These are phyloP conservation scores for Arthrobotrys pseudoclavata DNA, from an alignment of 2,329 filamentous ascomycete genomes.

Conservation along the genomic window DNA sequence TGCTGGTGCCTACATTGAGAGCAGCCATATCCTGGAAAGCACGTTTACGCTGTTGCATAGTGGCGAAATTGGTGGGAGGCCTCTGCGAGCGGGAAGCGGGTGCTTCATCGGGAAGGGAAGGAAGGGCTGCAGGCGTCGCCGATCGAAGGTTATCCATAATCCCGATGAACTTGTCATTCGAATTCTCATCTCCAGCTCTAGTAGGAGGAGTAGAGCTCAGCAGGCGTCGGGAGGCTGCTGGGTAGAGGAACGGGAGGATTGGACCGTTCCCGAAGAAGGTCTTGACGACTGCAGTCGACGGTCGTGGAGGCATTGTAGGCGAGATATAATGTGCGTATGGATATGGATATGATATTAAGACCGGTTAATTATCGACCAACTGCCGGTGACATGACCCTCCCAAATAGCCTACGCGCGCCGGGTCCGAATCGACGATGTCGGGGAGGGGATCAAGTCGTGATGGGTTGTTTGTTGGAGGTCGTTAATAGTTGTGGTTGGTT, in stretches of 20 bases:
- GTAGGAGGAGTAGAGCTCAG: slow-evolving; percentile 38
- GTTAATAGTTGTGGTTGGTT: slow-evolving; percentile 36
- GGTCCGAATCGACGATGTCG: slow-evolving; percentile 24
- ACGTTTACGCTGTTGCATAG: slow-evolving; percentile 26
- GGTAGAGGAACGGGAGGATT: slow-evolving; percentile 52
- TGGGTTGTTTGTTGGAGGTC: slow-evolving; percentile 15
- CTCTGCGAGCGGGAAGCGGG: slow-evolving; percentile 7
- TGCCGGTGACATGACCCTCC: slow-evolving; percentile 15
- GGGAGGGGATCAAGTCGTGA: not conserved
- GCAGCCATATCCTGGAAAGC: slow-evolving; percentile 25
- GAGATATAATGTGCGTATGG: not conserved
- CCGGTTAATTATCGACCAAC: slow-evolving; percentile 11
- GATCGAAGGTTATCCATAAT: slow-evolving; percentile 35
- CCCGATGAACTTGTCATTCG: slow-evolving; percentile 12
- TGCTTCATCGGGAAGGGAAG: slow-evolving; percentile 19
- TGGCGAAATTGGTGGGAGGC: slow-evolving; percentile 2
- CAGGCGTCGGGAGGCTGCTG: slow-evolving; percentile 40
- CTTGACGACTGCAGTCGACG: slow-evolving; percentile 35
- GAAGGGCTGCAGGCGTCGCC: slow-evolving; percentile 19
- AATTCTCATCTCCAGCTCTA: not conserved
- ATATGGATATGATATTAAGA: not conserved
- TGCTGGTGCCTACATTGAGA: slow-evolving; percentile 12
- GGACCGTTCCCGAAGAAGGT: slow-evolving; percentile 35
- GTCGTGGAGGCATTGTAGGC: slow-evolving; percentile 48
- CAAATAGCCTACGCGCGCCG: not conserved